Percentiles rank a stretch among this genome's conserved stretches.
These are phyloP conservation scores for Neofusicoccum laricinum DNA, from an alignment of 2,329 filamentous ascomycete species.

Conservation along the genomic window DNA sequence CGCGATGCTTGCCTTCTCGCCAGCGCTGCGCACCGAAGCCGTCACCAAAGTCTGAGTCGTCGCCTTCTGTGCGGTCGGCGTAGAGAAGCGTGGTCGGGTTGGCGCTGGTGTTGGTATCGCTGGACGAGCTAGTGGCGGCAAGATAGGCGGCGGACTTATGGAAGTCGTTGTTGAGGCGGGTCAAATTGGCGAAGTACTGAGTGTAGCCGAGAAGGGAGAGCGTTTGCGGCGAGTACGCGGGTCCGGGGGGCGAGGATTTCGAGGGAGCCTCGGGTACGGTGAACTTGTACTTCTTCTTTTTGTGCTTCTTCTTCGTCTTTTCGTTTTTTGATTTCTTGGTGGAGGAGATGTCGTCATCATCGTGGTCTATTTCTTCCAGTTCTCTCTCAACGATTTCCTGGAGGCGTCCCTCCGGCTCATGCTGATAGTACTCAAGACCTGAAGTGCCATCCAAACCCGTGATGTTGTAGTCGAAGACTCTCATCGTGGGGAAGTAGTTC, in stretches of 20 bases:
- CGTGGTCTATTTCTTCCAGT: constrained; percentile 28
- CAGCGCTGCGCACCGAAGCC: constrained; percentile 45
- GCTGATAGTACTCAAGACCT: background rate
- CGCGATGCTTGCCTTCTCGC: constrained; percentile 62
- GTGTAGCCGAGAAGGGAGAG: constrained; percentile 77
- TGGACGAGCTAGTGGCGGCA: constrained; percentile 20
- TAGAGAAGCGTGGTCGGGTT: background rate
- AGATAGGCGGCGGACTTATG: background rate
- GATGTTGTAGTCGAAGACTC: constrained; percentile 94
- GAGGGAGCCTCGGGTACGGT: constrained; percentile 67
- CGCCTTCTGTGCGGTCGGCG: constrained; percentile 22
- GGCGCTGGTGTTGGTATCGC: constrained; percentile 15
- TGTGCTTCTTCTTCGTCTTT: constrained; percentile 47
- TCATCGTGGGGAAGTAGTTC: constrained; percentile 84
- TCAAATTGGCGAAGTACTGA: constrained; percentile 95
- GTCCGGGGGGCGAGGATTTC: constrained; percentile 71
- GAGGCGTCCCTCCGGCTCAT: constrained; percentile 33
- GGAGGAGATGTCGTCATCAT: constrained; percentile 28
- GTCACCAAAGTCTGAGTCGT: constrained; percentile 25
- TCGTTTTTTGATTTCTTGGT: constrained; percentile 43
- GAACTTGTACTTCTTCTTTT: constrained; percentile 45
- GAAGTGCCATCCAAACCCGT: constrained; percentile 60
- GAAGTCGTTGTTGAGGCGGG: constrained; percentile 75
- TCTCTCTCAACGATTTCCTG: constrained; percentile 1
- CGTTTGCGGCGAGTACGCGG: constrained; percentile 83